Conservation (phyloP, 768 basidiomycete species). For the Hirschioporus abietinus region DNA sequence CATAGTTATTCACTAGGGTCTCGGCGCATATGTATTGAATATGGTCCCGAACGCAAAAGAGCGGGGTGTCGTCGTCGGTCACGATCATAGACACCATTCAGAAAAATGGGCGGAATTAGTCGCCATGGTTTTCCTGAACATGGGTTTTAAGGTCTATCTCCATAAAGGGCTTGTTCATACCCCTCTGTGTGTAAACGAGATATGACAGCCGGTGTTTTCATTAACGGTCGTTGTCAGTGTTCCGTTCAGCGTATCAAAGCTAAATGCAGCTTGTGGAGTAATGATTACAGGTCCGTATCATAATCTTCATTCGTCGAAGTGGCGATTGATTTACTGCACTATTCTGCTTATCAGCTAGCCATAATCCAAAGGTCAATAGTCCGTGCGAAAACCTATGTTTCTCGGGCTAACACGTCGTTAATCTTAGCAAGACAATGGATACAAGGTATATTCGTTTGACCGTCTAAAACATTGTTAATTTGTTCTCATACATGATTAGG, state of each 20-base stretch:
- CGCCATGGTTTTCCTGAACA: conserved; percentile 60
- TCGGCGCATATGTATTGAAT: conserved; percentile 63
- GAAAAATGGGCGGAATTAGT: conserved; percentile 73
- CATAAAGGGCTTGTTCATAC: conserved; percentile 72
- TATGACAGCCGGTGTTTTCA: background rate
- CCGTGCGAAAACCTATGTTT: conserved; percentile 7
- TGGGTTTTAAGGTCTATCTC: conserved; percentile 65
- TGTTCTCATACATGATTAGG: conserved; percentile 34
- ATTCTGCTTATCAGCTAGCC: conserved; percentile 49
- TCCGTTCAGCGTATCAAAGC: conserved; percentile 65
- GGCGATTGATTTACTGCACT: conserved; percentile 4
- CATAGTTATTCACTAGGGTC: conserved; percentile 43
- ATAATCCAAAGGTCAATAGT: conserved; percentile 71
- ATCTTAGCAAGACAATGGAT: conserved; percentile 76
- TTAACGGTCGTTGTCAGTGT: conserved; percentile 43
- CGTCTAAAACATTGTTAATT: background rate
- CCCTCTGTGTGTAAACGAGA: conserved; percentile 49
- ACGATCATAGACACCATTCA: conserved; percentile 83
- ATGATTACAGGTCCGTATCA: conserved; percentile 75
- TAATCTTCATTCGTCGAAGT: conserved; percentile 3
- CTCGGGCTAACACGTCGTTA: background rate
- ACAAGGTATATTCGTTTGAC: conserved; percentile 47
- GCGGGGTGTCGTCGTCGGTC: conserved; percentile 76
- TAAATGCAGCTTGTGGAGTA: conserved; percentile 73
- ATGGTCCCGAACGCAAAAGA: conserved; percentile 45